Base-by-base conservation (phyloP, 1,284 basidiomycete species). In the Marasmius tenuissimus region DNA sequence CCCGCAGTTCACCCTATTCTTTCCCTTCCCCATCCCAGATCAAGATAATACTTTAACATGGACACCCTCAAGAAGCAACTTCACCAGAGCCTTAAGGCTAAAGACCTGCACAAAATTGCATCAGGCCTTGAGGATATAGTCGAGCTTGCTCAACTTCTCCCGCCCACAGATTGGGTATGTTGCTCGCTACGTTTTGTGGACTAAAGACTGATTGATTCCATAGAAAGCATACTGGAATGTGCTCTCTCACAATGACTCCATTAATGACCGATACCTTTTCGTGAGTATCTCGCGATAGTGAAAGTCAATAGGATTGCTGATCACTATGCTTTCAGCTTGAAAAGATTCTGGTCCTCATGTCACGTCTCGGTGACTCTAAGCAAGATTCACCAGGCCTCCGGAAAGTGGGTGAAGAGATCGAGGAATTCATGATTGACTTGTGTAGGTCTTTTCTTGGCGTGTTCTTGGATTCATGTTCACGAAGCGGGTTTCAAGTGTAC, bases 201-300 rank as follows among this genome's bases (percentile, higher is more conserved):
- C 9, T 54, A 33, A 20, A 14, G 12, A 37, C 12, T 37, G 1
- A 54, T 2, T 27, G 9, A 4, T 9, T 14, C 34, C 22, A 37
- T 18, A 54, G 52, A 34, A 34, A 11, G 83, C 83, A 7, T 77
- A 82, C 50, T 52, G 74, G n/a, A 81, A 92, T 68, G 82, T 82
- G 8, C 49, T 85, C 4, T 69, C 69, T 61, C 75, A 85, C 66
- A 65, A 75, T 9, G 77, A 76, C 48, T 75, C 75, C 1, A 68
- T 89, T 35, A 77, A 89, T 66, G 88, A 89, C 68, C 81, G 87
- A 62, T 72, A 81, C 48, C 71, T 87, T 65, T 69, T 88, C 69
- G 86, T 76, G 70, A 69, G 80, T 72, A 63, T 27, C 10, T 47
- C n/a, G 4, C 27, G 27, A 27, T 27, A 35, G 47, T 37, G 20